phyloP scores from a whole-genome alignment of 2,329 filamentous ascomycete genomes.

The Verticillium tricorpus region DNA sequence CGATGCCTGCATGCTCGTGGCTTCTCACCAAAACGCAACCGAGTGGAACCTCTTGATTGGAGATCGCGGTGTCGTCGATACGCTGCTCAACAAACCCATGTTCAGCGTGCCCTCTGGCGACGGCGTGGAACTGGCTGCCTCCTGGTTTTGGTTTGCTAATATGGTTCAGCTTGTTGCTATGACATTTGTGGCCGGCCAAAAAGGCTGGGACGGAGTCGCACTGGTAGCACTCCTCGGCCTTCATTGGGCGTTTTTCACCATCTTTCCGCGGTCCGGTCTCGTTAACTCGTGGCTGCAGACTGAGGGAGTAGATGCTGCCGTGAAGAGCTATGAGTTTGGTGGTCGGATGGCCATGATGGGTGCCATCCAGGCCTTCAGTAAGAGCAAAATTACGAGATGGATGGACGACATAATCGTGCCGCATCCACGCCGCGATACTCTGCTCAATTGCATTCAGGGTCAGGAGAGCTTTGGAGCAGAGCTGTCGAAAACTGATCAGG shows the following conservation, averaged over 20 bases:
- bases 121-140: conserved; percentile 1
- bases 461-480: not conserved
- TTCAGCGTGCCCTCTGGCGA: conserved; percentile 8
- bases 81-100: conserved; percentile 23
- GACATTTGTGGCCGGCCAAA: conserved; percentile 50
- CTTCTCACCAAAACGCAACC: conserved; percentile 18
- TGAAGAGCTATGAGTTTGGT: not conserved
- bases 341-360: not conserved
- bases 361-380: not conserved
- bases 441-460: not conserved
- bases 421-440: not conserved
- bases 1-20: conserved; percentile 21
- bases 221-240: conserved; percentile 86
- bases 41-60: conserved; percentile 21
- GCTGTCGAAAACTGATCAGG: not conserved
- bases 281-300: not conserved
- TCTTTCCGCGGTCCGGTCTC: not conserved
- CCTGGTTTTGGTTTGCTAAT: conserved; percentile 17
- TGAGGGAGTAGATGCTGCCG: not conserved
- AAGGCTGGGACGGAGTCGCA: conserved; percentile 83
- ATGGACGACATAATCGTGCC: not conserved
- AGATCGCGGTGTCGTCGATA: conserved; percentile 19
- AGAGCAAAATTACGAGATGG: not conserved
- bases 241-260: conserved; percentile 32
- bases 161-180: conserved; percentile 17